Evolutionary conservation across 208 protist genomes (phyloP), one percentile per base, ranked within the genome.

Genomic region (Wallacemonas sp.): DNA sequence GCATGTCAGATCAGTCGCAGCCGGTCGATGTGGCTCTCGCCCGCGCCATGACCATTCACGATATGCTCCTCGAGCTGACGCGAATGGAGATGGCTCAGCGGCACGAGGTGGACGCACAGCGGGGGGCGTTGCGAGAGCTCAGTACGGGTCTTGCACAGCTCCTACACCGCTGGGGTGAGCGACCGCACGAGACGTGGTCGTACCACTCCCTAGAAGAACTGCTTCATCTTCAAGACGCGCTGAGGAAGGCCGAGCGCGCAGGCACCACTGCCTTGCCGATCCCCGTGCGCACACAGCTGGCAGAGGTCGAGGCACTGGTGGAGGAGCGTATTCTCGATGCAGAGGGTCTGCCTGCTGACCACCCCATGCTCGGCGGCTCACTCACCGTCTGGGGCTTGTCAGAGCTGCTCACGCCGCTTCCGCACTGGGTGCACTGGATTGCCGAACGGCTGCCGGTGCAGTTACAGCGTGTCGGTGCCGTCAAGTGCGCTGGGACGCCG

Each of bases 151-250:
- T 17, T 21, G 50, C 8, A 9, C 60, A 41, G 52, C 59, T 41
- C 52, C 50, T 30, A 24, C 64, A 41, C 33, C 33, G 9, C 55
- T 46, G 33, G 55, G 5, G 46, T 33, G 2, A 38, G 10, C 3
- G 32, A 24, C 6, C 42, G 17, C 41, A 15, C 45, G 32, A 37
- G 15, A 46, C 65, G 0, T 19, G 66, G 9, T 10, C 13, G 10
- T 63, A 78, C 42, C 42, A 78, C 29, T 73, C 79, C 8, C 59
- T 85, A 17, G 70, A 85, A 42, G 79, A 85, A 61, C 63, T 85
- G 26, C 67, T 83, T 12, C 5, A 63, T 21, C 38, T 68, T 4
- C 36, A 48, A 19, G 26, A 26, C 70, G 9, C 69, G 63, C 61
- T 50, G 22, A 13, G 27, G 34, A 24, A 27, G 19, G 17, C 9